Percentiles rank a stretch among this genome's conserved stretches.
Conservation (phyloP, 768 basidiomycete genomes). For the Lenzites betulinus region DNA sequence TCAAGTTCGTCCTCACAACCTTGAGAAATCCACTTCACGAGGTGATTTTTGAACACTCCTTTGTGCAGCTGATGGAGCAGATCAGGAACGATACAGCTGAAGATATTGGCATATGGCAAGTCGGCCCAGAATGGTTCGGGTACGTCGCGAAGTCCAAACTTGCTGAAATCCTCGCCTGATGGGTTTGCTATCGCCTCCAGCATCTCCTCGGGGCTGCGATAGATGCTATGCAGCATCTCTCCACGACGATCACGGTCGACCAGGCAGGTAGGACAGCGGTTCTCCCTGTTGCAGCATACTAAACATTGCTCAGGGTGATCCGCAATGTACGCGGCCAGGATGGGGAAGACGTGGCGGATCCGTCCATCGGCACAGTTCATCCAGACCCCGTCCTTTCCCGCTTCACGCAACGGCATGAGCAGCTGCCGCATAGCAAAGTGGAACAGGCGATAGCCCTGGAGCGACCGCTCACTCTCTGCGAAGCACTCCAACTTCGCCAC, state of each 20-base stretch:
- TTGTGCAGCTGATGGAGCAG: slow-evolving; percentile 54
- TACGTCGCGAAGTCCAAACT: slow-evolving; percentile 14
- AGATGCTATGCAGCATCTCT: background rate
- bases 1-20: slow-evolving; percentile 37
- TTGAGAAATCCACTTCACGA: slow-evolving; percentile 30
- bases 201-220: slow-evolving; percentile 6
- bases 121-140: slow-evolving; percentile 43
- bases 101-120: slow-evolving; percentile 44
- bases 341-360: slow-evolving; percentile 23
- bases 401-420: slow-evolving; percentile 19
- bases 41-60: slow-evolving; percentile 45
- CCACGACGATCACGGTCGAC: slow-evolving; percentile 10
- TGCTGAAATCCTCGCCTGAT: background rate
- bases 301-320: slow-evolving; percentile 34
- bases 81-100: slow-evolving; percentile 39
- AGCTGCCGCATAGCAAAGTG: slow-evolving; percentile 28
- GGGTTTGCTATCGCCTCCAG: background rate
- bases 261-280: slow-evolving; percentile 26
- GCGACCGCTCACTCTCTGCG: slow-evolving; percentile 4
- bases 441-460: slow-evolving; percentile 27
- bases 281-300: slow-evolving; percentile 18
- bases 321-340: slow-evolving; percentile 27
- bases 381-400: slow-evolving; percentile 27
- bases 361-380: slow-evolving; percentile 28
- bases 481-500: slow-evolving; percentile 33